phyloP scores from a whole-genome alignment of 129 eudicot genomes.

The Pseudognaphalium luteoalbum region DNA sequence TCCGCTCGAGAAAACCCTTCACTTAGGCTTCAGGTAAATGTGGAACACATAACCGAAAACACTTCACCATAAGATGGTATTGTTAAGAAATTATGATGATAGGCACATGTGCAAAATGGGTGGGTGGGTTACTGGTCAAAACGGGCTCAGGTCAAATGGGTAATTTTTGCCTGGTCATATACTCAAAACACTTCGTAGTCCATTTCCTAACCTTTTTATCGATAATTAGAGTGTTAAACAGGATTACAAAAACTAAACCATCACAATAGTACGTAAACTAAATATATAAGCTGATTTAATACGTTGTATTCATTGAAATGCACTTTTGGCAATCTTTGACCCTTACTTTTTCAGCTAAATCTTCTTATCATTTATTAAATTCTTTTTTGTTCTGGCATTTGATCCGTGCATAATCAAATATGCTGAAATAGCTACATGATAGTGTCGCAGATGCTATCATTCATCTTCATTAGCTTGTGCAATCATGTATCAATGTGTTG shows the following conservation, averaged over 20 bases:
- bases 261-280: not conserved
- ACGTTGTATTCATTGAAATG: not conserved
- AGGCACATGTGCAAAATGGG: not conserved
- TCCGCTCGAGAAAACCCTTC: conserved; percentile 70
- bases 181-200: not conserved
- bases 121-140: not conserved
- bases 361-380: too few relatives aligned
- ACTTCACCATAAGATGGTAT: not conserved
- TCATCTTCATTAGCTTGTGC: not conserved
- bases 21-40: conserved; percentile 65
- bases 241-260: not conserved
- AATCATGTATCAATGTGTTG: not conserved
- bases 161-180: not conserved
- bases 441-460: not conserved
- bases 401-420: too few relatives aligned
- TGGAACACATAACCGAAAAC: not conserved
- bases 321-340: not conserved
- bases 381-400: too few relatives aligned
- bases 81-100: not conserved
- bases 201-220: not conserved
- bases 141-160: not conserved
- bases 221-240: not conserved
- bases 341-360: not conserved
- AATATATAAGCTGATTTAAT: not conserved
- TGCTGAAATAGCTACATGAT: not conserved